These are phyloP conservation scores for Penicillium digitatum DNA, from an alignment of 2,329 filamentous ascomycete genomes.

Conservation along the genomic window DNA sequence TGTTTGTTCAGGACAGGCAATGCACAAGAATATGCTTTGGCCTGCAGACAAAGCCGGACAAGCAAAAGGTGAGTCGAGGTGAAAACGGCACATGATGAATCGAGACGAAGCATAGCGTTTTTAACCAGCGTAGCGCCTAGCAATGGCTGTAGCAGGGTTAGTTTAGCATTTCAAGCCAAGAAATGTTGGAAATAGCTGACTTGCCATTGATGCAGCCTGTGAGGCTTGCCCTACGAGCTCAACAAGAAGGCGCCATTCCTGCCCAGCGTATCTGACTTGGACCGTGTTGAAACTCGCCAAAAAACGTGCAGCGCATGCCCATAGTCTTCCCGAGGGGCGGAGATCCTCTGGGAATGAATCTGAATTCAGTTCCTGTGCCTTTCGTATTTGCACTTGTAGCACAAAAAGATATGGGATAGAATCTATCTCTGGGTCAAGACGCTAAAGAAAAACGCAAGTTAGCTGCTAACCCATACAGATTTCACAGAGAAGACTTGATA, in stretches of 20 bases:
- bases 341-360: slow-evolving; percentile 39
- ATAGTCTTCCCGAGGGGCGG: slow-evolving; percentile 46
- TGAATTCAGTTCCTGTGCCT: slow-evolving; percentile 33
- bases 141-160: slow-evolving; percentile 30
- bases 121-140: slow-evolving; percentile 41
- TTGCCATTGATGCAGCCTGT: slow-evolving; percentile 35
- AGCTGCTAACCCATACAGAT: background rate
- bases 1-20: slow-evolving; percentile 41
- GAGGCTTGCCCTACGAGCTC: slow-evolving; percentile 34
- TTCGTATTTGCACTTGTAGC: slow-evolving; percentile 49
- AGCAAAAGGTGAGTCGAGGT: slow-evolving; percentile 44
- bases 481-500: background rate
- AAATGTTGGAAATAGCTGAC: background rate
- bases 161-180: slow-evolving; percentile 14
- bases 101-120: slow-evolving; percentile 44
- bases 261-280: slow-evolving; percentile 45
- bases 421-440: slow-evolving; percentile 55
- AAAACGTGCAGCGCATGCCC: slow-evolving; percentile 49
- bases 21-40: slow-evolving; percentile 39
- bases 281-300: slow-evolving; percentile 51
- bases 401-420: slow-evolving; percentile 57
- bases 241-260: slow-evolving; percentile 38
- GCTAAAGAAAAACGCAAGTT: slow-evolving; percentile 5
- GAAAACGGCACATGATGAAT: slow-evolving; percentile 41
- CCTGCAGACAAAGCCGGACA: slow-evolving; percentile 42